phyloP scores from a whole-genome alignment of 2,329 filamentous ascomycete species.

The Xylariaceae sp. region DNA sequence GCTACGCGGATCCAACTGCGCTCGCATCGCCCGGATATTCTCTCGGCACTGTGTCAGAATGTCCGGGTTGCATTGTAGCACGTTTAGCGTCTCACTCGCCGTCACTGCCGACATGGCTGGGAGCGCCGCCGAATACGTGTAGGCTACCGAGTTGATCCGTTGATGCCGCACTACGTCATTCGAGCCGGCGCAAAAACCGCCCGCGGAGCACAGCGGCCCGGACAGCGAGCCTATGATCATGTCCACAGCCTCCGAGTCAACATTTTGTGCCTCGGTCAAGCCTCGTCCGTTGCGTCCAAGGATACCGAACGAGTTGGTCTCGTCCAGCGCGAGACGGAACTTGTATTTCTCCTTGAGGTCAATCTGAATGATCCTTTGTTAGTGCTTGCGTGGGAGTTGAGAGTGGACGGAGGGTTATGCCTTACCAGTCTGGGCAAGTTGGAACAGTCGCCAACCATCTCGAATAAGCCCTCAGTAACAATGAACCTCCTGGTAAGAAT shows the following conservation, averaged over 20 bases:
- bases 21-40: slow-evolving; percentile 79
- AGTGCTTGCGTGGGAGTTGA: slow-evolving; percentile 25
- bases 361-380: slow-evolving; percentile 47
- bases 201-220: slow-evolving; percentile 84
- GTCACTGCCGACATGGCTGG: slow-evolving; percentile 95
- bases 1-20: slow-evolving; percentile 85
- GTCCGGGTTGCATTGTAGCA: slow-evolving; percentile 84
- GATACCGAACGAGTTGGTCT: slow-evolving; percentile 96
- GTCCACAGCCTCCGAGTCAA: slow-evolving; percentile 87
- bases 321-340: slow-evolving; percentile 94
- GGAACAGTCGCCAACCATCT: slow-evolving; percentile 80
- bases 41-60: slow-evolving; percentile 76
- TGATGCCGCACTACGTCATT: slow-evolving; percentile 94
- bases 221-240: slow-evolving; percentile 95
- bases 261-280: slow-evolving; percentile 93
- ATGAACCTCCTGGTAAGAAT: slow-evolving; percentile 90
- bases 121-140: slow-evolving; percentile 92
- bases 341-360: slow-evolving; percentile 96
- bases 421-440: slow-evolving; percentile 78
- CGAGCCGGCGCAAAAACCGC: slow-evolving; percentile 91
- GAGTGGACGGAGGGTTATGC: not conserved
- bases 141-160: slow-evolving; percentile 85
- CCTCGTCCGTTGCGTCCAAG: slow-evolving; percentile 87
- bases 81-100: slow-evolving; percentile 80
- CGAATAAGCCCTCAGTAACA: slow-evolving; percentile 91